Evolutionary conservation across 768 basidiomycete species (phyloP), one percentile per base, ranked within the genome.

Genomic region (Pleurotus platypus): DNA sequence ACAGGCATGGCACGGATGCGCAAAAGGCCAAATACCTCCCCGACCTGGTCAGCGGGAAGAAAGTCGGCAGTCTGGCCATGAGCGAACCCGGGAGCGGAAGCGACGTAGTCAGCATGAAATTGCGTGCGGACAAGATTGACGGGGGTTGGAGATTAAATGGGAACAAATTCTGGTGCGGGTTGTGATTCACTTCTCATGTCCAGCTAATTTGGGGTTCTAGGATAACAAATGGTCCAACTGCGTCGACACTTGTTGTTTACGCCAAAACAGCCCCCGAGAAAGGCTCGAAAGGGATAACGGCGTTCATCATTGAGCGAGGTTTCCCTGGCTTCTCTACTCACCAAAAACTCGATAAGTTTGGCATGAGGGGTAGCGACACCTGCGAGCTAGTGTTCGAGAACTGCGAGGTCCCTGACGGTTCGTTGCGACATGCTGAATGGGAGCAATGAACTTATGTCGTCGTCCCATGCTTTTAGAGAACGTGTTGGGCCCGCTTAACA

Each of bases 291-390:
- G 93, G 94, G 18, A 93, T 97, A 61, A 96, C 94, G 0, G 84
- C 94, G 0, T 97, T 97, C 70, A 85, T 97, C 61, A 77, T 98
- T 60, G 93, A 96, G 73, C 87, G 82, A 46, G 85, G 74, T 5
- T 93, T 89, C 68, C 70, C 80, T 43, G 95, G 93, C 1, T 95
- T 95, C 70, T 92, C 92, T 5, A 90, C 92, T 0, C 88, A 89
- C 62, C 91, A 89, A 58, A 94, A 95, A 64, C 77, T 98, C 18
- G 95, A 98, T 70, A 98, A 98, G 69, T 86, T 97, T 66, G 95
- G 95, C 1, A 98, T 98, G 95, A 77, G 95, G 63, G 95, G 95
- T 39, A 92, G 90, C 58, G 94, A 97, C 63, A 98, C 95, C 2
- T 93, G 92, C 61, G 95, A 98, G 67, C 74, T 97, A 20, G 85